phyloP scores from a whole-genome alignment of 129 eudicot species.

The Gnaphalium uliginosum region DNA sequence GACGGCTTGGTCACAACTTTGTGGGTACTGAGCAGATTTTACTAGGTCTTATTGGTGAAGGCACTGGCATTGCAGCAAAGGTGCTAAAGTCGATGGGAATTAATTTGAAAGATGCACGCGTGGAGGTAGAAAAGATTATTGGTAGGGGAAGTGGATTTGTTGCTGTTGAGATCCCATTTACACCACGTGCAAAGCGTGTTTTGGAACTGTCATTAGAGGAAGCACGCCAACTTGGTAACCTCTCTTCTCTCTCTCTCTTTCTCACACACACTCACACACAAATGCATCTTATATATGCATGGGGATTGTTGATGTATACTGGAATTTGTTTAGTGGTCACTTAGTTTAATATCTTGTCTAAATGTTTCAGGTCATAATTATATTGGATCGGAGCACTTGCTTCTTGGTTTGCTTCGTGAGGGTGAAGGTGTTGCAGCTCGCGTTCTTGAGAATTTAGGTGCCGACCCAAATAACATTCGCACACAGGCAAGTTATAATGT shows the following conservation, averaged over 20 bases:
- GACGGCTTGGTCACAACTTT: conserved; percentile 81
- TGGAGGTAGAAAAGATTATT: conserved; percentile 85
- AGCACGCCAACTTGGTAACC: conserved; percentile 84
- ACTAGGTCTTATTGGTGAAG: conserved; percentile 87
- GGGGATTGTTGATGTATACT: neutral
- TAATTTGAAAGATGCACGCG: conserved; percentile 89
- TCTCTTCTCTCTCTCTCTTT: neutral
- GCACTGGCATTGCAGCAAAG: conserved; percentile 93
- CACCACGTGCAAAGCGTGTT: conserved; percentile 95
- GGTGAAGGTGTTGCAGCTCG: conserved; percentile 98
- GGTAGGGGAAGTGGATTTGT: conserved; percentile 96
- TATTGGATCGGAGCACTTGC: conserved; percentile 87
- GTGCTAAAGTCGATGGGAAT: conserved; percentile 93
- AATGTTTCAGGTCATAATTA: conserved; percentile 70
- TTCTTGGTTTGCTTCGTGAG: conserved; percentile 88
- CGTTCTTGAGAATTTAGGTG: conserved; percentile 84
- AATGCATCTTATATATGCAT: neutral
- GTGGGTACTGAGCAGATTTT: conserved; percentile 86
- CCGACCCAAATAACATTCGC: conserved; percentile 79
- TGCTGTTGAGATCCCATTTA: conserved; percentile 87
- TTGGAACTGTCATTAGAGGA: conserved; percentile 83
- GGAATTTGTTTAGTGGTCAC: neutral
- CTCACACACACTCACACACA: neutral
- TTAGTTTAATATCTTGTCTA: neutral
- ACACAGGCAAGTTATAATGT: conserved; percentile 77